Conservation (phyloP, 345 rosid genomes). For the Eucalyptus virginea region DNA sequence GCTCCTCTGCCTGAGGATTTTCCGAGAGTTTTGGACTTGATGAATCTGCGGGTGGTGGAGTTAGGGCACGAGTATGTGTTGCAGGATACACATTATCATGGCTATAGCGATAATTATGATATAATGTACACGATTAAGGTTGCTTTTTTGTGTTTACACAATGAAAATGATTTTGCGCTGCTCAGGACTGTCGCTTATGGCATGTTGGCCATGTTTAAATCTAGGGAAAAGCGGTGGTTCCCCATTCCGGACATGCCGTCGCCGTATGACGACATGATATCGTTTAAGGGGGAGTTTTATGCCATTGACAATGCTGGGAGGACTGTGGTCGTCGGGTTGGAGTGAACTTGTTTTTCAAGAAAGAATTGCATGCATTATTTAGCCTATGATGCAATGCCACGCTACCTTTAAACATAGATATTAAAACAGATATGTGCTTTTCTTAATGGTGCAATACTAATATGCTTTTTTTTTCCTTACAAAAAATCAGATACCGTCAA, state of each 20-base stretch:
- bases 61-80: conserved; percentile 61
- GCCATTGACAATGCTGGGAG: conserved; percentile 69
- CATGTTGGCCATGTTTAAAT: conserved; percentile 54
- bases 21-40: conserved; percentile 38
- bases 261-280: conserved; percentile 69
- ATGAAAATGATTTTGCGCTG: conserved; percentile 27
- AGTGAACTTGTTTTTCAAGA: background rate
- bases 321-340: conserved; percentile 39
- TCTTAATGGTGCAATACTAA: too few species aligned
- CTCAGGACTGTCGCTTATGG: conserved; percentile 78
- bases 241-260: conserved; percentile 58
- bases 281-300: conserved; percentile 37
- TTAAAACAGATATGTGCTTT: too few species aligned
- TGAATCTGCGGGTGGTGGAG: conserved; percentile 23
- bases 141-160: conserved; percentile 23
- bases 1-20: conserved; percentile 18
- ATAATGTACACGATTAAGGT: conserved; percentile 55
- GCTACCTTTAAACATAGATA: too few species aligned
- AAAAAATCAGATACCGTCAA: too few species aligned
- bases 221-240: conserved; percentile 49
- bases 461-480: too few species aligned
- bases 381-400: too few species aligned
- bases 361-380: too few species aligned
- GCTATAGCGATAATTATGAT: conserved; percentile 4
- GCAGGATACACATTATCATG: conserved; percentile 21